Percentiles rank a stretch among this genome's conserved stretches.
These are phyloP conservation scores for Scutellaria barbata DNA, from an alignment of 257 asterid species.

Conservation along the genomic window DNA sequence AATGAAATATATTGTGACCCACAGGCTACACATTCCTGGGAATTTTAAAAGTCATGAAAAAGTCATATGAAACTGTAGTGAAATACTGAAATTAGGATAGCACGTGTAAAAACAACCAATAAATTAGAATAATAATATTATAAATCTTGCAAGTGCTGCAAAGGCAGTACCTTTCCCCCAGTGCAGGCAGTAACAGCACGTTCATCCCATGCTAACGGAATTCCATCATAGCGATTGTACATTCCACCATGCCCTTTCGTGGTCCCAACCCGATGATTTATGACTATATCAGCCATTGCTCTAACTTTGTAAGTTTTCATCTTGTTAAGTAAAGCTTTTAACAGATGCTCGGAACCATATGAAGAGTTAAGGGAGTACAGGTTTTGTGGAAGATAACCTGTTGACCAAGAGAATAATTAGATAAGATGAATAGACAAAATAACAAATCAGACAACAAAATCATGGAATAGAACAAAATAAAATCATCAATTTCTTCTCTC, in stretches of 20 bases:
- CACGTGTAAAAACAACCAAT: constrained; percentile 10
- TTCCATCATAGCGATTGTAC: constrained; percentile 97
- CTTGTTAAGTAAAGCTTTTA: constrained; percentile 78
- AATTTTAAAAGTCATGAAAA: not conserved
- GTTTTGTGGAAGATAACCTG: constrained; percentile 96
- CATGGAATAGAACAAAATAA: constrained; percentile 21
- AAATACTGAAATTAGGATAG: not conserved
- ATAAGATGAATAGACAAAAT: constrained; percentile 19
- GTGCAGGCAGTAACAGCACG: constrained; percentile 87
- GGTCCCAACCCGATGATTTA: constrained; percentile 96
- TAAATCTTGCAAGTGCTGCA: constrained; percentile 14
- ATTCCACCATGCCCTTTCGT: constrained; percentile 80
- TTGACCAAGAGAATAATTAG: constrained; percentile 25
- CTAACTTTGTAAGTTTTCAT: constrained; percentile 87
- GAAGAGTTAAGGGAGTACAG: constrained; percentile 79
- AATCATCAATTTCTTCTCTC: constrained; percentile 9
- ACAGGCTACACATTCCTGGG: not conserved
- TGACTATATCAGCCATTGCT: constrained; percentile 94
- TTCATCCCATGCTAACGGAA: constrained; percentile 88
- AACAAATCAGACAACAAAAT: constrained; percentile 17
- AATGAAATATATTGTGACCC: constrained; percentile 3
- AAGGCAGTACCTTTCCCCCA: constrained; percentile 78
- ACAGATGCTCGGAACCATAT: constrained; percentile 80
- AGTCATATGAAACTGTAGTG: not conserved
- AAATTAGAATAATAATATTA: constrained; percentile 1